Evolutionary conservation across 768 basidiomycete species (phyloP).

Genomic region (Tricholoma furcatifolium): DNA sequence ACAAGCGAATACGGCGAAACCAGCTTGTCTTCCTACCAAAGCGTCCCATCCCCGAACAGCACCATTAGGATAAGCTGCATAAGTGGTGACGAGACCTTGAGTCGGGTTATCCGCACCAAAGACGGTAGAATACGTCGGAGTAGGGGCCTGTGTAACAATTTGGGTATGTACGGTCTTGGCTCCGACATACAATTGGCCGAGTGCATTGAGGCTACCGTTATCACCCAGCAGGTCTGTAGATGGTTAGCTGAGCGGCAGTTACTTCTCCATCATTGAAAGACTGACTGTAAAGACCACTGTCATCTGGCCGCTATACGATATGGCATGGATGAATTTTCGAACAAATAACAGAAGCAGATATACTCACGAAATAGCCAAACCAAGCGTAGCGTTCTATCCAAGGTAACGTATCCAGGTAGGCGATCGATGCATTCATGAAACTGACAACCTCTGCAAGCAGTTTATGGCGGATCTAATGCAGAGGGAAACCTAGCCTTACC

Average conservation of each 20-base stretch:
- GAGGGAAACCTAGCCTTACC: constrained; percentile 20
- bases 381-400: constrained; percentile 66
- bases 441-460: constrained; percentile 38
- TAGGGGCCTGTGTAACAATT: constrained; percentile 25
- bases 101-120: constrained; percentile 35
- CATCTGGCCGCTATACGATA: constrained; percentile 36
- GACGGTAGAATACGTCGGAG: constrained; percentile 29
- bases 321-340: background rate
- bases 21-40: constrained; percentile 8
- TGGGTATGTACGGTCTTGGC: constrained; percentile 45
- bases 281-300: constrained; percentile 42
- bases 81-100: constrained; percentile 35
- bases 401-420: constrained; percentile 51
- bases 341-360: constrained; percentile 6
- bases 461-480: background rate
- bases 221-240: constrained; percentile 39
- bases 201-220: constrained; percentile 42
- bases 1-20: constrained; percentile 10
- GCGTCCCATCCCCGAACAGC: constrained; percentile 12
- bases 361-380: constrained; percentile 55
- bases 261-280: background rate
- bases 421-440: constrained; percentile 59
- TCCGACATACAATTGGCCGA: constrained; percentile 46
- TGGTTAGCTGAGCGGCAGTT: background rate
- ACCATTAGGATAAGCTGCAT: constrained; percentile 23